Base-by-base conservation (phyloP, 176 grass and related monocot genomes). In the Pontederia paniculata region DNA sequence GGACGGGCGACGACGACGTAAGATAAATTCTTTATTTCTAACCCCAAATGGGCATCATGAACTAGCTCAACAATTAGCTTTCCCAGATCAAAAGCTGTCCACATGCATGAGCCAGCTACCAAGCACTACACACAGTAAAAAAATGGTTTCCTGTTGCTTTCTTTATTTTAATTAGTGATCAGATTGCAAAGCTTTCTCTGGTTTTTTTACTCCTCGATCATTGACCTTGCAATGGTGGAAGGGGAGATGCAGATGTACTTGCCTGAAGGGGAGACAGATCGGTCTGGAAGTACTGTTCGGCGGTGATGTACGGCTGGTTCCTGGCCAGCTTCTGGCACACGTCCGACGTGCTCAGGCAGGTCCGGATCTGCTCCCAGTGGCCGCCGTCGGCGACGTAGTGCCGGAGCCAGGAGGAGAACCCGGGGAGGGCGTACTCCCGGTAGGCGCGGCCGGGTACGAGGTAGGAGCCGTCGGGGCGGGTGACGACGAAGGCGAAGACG, bases 251-350 rank as follows among this genome's bases (percentile, higher is more conserved):
- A 16, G 5, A 4, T 49, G 12, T 22, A 57, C 59, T 84, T 50
- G 78, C 89, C 86, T 97, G 71, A 28, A 97, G 73, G 44, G 91
- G 91, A 2, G 80, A 70, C 64, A 97, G 74, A 18, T 79, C 52
- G 18, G 76, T 71, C 61, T 69, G 72, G 56, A 62, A 84, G 80
- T 78, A 97, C 68, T 90, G 82, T 18, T 81, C 77, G 9, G 80
- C 80, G 20, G 77, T 73, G 69, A 87, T 63, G 74, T 87, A 79
- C 1, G 83, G 57, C 22, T 69, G 51, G 25, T 79, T 68, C 9
- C 19, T 5, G 9, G 71, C 72, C 51, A 90, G 66, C 70, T 79
- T 84, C 74, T 70, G 76, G 52, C 86, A 97, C 0, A 76, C 80
- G 12, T 72, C 65, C 0, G 91, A 97, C 1, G 78, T 45, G 0